These are phyloP conservation scores for Plasmodium chabaudi DNA, from an alignment of 169 alveolate species.

Conservation along the genomic window DNA sequence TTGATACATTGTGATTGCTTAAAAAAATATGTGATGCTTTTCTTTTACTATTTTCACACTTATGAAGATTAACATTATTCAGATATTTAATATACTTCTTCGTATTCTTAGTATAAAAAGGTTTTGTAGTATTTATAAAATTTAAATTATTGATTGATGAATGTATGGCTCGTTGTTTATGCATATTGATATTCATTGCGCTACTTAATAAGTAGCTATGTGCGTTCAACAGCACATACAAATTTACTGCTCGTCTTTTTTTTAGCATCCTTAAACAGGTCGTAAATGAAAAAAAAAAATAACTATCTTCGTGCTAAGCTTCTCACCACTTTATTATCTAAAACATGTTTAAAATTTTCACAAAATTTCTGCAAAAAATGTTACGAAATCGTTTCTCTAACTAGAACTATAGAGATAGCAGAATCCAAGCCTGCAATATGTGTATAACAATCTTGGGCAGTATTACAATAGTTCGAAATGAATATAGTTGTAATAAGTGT, in stretches of 20 bases:
- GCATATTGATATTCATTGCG: background rate
- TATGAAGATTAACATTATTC: background rate
- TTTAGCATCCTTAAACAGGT: background rate
- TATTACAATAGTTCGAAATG: too few species aligned
- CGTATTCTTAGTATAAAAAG: too few species aligned
- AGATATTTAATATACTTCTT: background rate
- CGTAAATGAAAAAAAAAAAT: background rate
- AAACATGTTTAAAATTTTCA: too few species aligned
- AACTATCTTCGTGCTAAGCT: too few species aligned
- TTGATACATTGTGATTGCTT: background rate
- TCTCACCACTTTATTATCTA: too few species aligned
- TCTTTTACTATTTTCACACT: background rate
- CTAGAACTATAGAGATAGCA: too few species aligned
- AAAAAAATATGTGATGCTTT: background rate
- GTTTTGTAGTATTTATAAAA: too few species aligned
- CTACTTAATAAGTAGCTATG: constrained; percentile 10
- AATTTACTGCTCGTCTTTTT: constrained; percentile 19
- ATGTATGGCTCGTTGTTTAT: background rate
- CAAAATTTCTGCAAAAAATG: too few species aligned
- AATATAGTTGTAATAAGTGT: too few species aligned
- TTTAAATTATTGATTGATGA: background rate
- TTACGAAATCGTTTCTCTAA: too few species aligned
- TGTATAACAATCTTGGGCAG: too few species aligned
- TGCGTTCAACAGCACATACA: background rate
- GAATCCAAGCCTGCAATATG: too few species aligned